Evolutionary conservation across 1,139 yeast genomes (phyloP), one percentile per base, ranked within the genome.

Genomic region (Geotrichum restrictum): DNA sequence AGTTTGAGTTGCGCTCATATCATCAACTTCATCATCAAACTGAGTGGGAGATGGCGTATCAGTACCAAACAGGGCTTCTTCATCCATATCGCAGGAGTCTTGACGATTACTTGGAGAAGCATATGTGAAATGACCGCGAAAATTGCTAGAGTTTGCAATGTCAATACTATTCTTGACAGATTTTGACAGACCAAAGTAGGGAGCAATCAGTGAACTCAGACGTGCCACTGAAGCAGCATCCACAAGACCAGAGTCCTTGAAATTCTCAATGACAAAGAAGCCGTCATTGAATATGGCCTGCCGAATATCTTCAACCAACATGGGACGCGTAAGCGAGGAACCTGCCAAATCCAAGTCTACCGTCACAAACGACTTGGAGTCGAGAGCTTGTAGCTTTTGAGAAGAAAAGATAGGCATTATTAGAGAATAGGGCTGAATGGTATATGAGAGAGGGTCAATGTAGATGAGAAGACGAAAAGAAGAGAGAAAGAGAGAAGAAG

Each of bases 281-380:
- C 56, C 56, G 19, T 53, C 53, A 19, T 49, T 38, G 27, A 49
- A 13, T n/a, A 45, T n/a, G 8, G 56, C 56, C 4, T 34, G 29
- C 16, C 41, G 45, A 5, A 53, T 39, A 16, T 49, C 51, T 6
- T 49, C 44, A 7, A 53, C 2, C 6, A 53, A 33, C 42, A 41
- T 24, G 13, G 42, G 37, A 5, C 43, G 36, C 18, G 56, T 53
- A 5, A 53, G 31, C 5, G 38, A 36, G 14, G 56, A 53, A n/a
- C 34, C 46, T 8, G 49, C 51, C 2, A 53, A 48, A 18, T 45
- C 45, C 32, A 49, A 36, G 39, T 53, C 56, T 14, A 49, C 41
- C 1, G 49, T 46, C 16, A 49, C 37, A 38, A 21, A 49, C 3
- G 51, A 32, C 29, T 19, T 38, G 16, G 11, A 27, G 19, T 22